Evolutionary conservation across 495 filamentous ascomycete genomes (phyloP), one percentile per base, ranked within the genome.

Genomic region (Oidiodendron maius): DNA sequence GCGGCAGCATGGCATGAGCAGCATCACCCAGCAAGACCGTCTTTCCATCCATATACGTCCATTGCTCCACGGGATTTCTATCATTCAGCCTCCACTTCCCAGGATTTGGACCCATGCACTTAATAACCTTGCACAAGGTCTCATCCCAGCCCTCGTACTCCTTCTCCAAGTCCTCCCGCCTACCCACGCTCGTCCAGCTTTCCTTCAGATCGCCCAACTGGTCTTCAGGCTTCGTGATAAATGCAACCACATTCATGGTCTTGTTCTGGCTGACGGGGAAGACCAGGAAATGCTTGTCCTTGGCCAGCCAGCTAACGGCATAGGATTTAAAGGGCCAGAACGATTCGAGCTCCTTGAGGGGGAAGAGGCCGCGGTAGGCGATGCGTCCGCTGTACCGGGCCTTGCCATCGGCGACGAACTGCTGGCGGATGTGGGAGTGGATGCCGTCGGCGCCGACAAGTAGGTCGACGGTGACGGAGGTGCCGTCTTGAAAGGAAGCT

Each of bases 371-470:
- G 12, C 61, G 61, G 55, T 64, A 64, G 38, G 51, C 57, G 38
- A 52, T 48, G 22, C 50, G 50, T 26, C 50, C 50, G 9, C 40
- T 44, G 44, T 52, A 52, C 9, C 36, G 18, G 50, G 43, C 42
- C 16, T 20, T 26, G 45, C 17, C 50, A 24, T 28, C 26, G n/a
- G n/a, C n/a, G 30, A 37, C 34, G 9, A 52, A 18, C 17, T 52
- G 50, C 8, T 35, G 42, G 10, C 67, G 67, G 4, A 74, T 64
- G 10, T 51, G 48, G 1, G 67, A 69, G 42, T 74, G 69, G 39
- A 72, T 71, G 4, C 72, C 70, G 32, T 75, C 70, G 0, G 66
- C 64, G 1, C 69, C 71, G 20, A 75, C 57, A 12, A 75, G 50
- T 16, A 62, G 60, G 1, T 51, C 46, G 2, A 66, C 69, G 0